Base-by-base conservation (phyloP, 2,329 filamentous ascomycete genomes). In the Incumbomyces delicatus region DNA sequence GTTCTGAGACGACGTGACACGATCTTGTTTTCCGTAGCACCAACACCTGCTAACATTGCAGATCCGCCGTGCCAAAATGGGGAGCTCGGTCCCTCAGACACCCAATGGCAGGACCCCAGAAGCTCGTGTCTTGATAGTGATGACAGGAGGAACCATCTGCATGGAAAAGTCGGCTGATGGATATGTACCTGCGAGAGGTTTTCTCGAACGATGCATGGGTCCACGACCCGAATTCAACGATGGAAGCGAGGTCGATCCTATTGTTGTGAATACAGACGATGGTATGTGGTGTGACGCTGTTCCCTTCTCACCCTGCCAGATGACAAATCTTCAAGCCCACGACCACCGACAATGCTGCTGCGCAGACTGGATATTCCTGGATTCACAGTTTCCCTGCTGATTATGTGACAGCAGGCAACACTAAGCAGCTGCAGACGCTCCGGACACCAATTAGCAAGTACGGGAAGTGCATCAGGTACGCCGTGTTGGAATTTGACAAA, bases 141-240 rank as follows among this genome's bases (percentile, higher is more conserved):
- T 94, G 71, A 95, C 89, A 11, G 88, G 86, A 61, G 68, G 63
- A 46, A 68, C 66, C n/a, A 95, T 95, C 59, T 95, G 87, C 68
- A 95, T 95, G 89, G 80, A 83, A 61, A 82, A 81, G 46, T 87
- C 87, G 8, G 75, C 77, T 7, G 78, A 87, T 55, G 89, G 89
- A 1, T 78, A 94, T 45, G 75, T 92, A 31, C 89, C 89, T 5
- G 84, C 85, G 47, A 72, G 78, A 57, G 83, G 85, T 2, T 95
- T 95, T 62, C 72, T 94, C 37, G 78, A 92, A 58, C 80, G 80
- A 55, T 87, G 87, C 58, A 83, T 95, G 72, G 83, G 84, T 3
- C 85, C 85, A 7, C 75, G 86, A 29, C 85, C 86, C 2, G 85
- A 83, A 1, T 95, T 95, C 71, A 94, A 95, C 62, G 88, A 95